Conservation (phyloP, 1,284 basidiomycete genomes). For the Earliella scabrosa region DNA sequence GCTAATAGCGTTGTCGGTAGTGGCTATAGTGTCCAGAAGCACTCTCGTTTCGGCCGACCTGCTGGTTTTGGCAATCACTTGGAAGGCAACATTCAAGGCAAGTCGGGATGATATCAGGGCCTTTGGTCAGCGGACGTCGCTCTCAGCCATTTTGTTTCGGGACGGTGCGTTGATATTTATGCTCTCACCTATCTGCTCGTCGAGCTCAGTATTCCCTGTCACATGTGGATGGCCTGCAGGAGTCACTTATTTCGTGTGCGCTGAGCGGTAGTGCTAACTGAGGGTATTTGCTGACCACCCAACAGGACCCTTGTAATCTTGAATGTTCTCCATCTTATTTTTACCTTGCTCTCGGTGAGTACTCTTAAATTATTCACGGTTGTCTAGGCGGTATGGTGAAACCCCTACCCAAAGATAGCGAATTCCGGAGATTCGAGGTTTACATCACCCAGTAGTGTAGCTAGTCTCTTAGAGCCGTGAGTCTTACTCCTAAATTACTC, state of each 20-base stretch:
- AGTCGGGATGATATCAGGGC: neutral
- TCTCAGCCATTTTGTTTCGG: conserved; percentile 2
- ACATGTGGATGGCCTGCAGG: neutral
- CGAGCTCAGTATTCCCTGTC: neutral
- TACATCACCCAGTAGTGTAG: too few species aligned
- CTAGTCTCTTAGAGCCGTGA: too few species aligned
- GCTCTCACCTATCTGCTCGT: neutral
- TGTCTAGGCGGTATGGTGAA: too few species aligned
- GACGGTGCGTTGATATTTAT: conserved; percentile 2
- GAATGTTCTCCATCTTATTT: conserved; percentile 9
- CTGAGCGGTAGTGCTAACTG: too few species aligned
- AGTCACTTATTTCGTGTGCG: too few species aligned
- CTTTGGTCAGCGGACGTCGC: neutral
- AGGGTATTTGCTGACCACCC: neutral
- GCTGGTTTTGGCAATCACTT: conserved; percentile 1
- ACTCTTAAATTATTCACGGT: too few species aligned
- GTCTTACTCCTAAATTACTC: too few species aligned
- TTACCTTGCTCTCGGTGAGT: conserved; percentile 3
- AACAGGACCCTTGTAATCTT: neutral
- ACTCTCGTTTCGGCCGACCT: conserved; percentile 1
- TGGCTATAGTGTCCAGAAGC: conserved; percentile 1
- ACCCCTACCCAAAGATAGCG: too few species aligned
- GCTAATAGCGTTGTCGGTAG: too few species aligned
- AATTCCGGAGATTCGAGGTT: too few species aligned
- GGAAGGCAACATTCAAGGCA: neutral